Base-by-base conservation (phyloP, 805 yeast genomes). In the Zygosaccharomyces gambellarensis region DNA sequence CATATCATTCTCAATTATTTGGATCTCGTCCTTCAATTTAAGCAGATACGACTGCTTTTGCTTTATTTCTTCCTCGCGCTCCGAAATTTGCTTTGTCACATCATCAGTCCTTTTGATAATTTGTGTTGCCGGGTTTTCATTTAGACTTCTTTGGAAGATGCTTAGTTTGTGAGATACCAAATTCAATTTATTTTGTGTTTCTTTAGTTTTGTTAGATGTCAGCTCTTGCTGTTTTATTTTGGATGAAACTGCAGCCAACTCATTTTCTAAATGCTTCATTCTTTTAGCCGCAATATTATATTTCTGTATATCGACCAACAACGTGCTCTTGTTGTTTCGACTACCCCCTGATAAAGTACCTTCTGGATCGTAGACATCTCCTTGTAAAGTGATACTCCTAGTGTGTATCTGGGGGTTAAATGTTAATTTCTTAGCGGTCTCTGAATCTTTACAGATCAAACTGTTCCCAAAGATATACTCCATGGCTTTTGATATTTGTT, bases 311-410 rank as follows among this genome's bases (percentile, higher is more conserved):
- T 79, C 80, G 9, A 80, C 64, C 49, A 90, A 72, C 2, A 85
- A 66, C 0, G 89, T 78, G 1, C 80, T 75, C 12, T 79, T 71
- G 43, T 73, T 72, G 54, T 75, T 81, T 57, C 92, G 76, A 19
- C 95, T 83, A n/a, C 98, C 98, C 43, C 99, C 99, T 1, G 97
- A 87, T 25, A 94, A 72, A 6, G 96, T 87, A 12, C 99, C 99
- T 56, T 85, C 89, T 0, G 99, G 99, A 63, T 94, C 99, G 68
- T 90, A 94, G 9, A 85, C 78, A 65, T 94, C 99, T 45, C 99
- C 99, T 47, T 90, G 90, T 30, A 87, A 65, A 0, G 99, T 94
- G 12, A 95, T 89, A 28, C 95, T 83, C 59, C 90, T 82, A 0
- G 90, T 76, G 54, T 88, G 76, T 12, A 92, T 82, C 47, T 80